Conservation (phyloP, 768 basidiomycete genomes). For the Nidula microcarpa region DNA sequence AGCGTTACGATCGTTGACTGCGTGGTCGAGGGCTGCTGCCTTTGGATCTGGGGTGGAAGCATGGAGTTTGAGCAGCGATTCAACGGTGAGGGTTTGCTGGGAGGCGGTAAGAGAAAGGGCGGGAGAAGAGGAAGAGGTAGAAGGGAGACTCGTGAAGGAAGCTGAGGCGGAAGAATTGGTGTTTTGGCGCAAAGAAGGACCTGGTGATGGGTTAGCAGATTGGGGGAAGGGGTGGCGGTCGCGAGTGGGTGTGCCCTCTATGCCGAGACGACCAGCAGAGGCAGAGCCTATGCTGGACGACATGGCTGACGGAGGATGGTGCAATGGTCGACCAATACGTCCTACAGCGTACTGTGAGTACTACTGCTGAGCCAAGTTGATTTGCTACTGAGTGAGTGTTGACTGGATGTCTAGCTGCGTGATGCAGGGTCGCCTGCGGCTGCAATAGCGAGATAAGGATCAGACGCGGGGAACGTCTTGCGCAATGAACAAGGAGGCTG, state of each 20-base stretch:
- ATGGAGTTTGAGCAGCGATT: conserved; percentile 54
- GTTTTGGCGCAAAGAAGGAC: conserved; percentile 19
- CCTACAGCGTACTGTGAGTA: no score
- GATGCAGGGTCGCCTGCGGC: no score
- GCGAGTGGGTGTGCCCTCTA: conserved; percentile 26
- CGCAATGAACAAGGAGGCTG: no score
- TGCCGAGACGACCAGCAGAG: conserved; percentile 5
- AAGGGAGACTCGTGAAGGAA: conserved; percentile 21
- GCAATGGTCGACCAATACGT: not conserved
- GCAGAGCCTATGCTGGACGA: conserved; percentile 5
- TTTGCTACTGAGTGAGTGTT: no score
- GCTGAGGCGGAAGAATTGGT: conserved; percentile 18
- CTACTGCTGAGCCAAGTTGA: no score
- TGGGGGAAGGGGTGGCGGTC: conserved; percentile 34
- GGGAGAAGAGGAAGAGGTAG: conserved; percentile 26
- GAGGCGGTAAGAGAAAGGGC: conserved; percentile 23
- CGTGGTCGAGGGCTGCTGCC: conserved; percentile 70
- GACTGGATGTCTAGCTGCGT: no score
- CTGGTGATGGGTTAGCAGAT: conserved; percentile 28
- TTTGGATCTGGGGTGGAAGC: conserved; percentile 50
- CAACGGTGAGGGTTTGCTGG: conserved; percentile 41
- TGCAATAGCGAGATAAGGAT: no score
- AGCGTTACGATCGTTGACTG: conserved; percentile 75
- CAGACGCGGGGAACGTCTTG: no score
- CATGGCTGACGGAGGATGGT: conserved; percentile 3